A percentile compares a stretch with the other conserved stretches of the same genome.
These are phyloP conservation scores for Melampsora larici-populina DNA, from an alignment of 1,284 basidiomycete species.

Conservation along the genomic window DNA sequence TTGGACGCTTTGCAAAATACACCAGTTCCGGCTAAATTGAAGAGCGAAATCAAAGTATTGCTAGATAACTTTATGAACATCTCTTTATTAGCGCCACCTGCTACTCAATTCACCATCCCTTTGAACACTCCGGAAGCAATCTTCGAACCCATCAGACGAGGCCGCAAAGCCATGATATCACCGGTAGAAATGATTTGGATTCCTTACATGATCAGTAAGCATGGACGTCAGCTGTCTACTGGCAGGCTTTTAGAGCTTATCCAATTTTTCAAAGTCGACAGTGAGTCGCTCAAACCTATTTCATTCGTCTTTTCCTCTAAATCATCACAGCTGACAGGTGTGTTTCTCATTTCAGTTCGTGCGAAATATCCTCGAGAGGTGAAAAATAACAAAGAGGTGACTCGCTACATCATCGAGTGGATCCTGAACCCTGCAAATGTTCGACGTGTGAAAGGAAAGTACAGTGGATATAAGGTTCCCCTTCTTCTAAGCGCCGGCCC, in stretches of 20 bases:
- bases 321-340: not conserved
- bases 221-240: conserved; percentile 19
- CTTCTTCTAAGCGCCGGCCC: not conserved
- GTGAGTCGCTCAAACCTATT: not conserved
- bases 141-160: conserved; percentile 20
- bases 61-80: conserved; percentile 38
- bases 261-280: conserved; percentile 34
- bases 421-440: conserved; percentile 9
- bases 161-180: conserved; percentile 27
- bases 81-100: conserved; percentile 30
- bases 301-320: not conserved
- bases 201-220: conserved; percentile 29
- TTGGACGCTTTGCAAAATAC: not conserved
- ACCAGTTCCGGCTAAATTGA: conserved; percentile 15
- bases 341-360: conserved; percentile 8
- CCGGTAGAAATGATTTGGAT: conserved; percentile 43
- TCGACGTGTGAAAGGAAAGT: conserved; percentile 25
- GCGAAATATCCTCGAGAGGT: conserved; percentile 29
- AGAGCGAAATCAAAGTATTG: conserved; percentile 7
- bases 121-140: conserved; percentile 32
- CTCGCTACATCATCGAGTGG: conserved; percentile 24
- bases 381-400: conserved; percentile 20
- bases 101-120: conserved; percentile 19
- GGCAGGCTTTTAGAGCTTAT: conserved; percentile 28
- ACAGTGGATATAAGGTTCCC: conserved; percentile 29